Base-by-base conservation (phyloP, 164 flowering plant genomes). In the Dillenia suffruticosa region DNA sequence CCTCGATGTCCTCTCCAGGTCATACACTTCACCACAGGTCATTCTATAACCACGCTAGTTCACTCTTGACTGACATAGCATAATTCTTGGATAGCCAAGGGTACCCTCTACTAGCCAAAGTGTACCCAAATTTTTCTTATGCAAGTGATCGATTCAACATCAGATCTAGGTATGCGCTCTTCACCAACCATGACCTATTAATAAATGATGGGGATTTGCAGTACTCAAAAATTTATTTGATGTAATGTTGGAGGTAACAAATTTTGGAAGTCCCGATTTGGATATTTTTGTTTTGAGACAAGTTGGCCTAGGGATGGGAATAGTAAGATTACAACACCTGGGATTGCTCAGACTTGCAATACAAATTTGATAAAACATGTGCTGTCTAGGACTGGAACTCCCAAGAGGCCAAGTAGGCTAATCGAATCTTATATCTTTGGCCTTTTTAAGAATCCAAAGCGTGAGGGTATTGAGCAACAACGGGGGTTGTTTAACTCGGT, bases 1-100 rank as follows among this genome's bases (percentile, higher is more conserved):
- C 2, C 45, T 26, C 15, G 44, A 10, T 1, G 57, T 61, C 3
- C 50, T 72, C 2, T 69, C 54, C 12, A 22, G 1, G 1, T 64
- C 72, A 1, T 72, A 47, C 32, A 69, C 76, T 10, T 72, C 72
- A 14, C 64, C 76, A 0, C 9, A 72, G 76, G 5, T 50, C 1
- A 15, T 68, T 72, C 44, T 16, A 61, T 9, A 44, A 15, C 2
- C n/a, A 47, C 0, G 48, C 40, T 3, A 1, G 10, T 2, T 8
- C 14, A 12, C 64, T 72, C 69, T 17, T 44, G 32, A 24, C 63
- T 1, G 51, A 68, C 6, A 49, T 45, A 10, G 10, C 7, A 6
- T 63, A 59, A 22, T 47, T 72, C 16, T 52, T n/a, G 10, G 53
- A 44, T 0, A 61, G n/a, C 9, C 9, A 48, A 12, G 40, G 54